A percentile compares a stretch with the other conserved stretches of the same genome.
phyloP scores from a whole-genome alignment of 441 rosid species.

The Gossypium gossypioides region DNA sequence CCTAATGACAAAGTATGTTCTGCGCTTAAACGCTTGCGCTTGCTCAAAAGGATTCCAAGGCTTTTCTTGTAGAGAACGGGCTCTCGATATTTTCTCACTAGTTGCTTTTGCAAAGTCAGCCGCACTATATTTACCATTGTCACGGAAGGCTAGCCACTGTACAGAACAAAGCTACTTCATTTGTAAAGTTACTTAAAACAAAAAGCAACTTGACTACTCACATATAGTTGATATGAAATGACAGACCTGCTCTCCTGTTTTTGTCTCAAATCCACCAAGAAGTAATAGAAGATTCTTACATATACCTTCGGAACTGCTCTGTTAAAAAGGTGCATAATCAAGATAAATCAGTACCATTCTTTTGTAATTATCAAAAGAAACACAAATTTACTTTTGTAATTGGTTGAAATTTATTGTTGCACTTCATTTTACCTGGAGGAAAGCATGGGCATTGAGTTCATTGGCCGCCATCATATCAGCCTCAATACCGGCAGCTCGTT shows the following conservation, averaged over 20 bases:
- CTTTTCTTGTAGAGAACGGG: conserved; percentile 23
- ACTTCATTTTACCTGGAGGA: conserved; percentile 58
- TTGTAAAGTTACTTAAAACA: conserved; percentile 6
- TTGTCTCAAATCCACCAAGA: conserved; percentile 84
- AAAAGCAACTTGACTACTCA: conserved; percentile 9
- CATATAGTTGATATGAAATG: conserved; percentile 16
- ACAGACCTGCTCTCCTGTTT: conserved; percentile 80
- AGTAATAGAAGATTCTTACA: conserved; percentile 60
- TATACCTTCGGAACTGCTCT: conserved; percentile 50
- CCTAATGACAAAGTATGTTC: conserved; percentile 48
- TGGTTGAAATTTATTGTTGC: neutral
- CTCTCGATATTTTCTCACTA: conserved; percentile 49
- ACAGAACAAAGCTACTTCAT: conserved; percentile 19
- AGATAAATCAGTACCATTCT: conserved; percentile 11
- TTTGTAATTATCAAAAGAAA: conserved; percentile 6
- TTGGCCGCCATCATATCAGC: conserved; percentile 97
- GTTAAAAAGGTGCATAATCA: conserved; percentile 18
- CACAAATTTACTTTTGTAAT: neutral
- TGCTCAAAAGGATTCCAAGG: conserved; percentile 60
- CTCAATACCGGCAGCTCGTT: conserved; percentile 69
- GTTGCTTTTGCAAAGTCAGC: conserved; percentile 64
- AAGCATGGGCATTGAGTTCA: conserved; percentile 76
- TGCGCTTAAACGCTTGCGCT: conserved; percentile 41
- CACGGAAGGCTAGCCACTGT: conserved; percentile 90
- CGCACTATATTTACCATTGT: conserved; percentile 74